phyloP scores from a whole-genome alignment of 805 yeast genomes.

The Kazachstania viticola region DNA sequence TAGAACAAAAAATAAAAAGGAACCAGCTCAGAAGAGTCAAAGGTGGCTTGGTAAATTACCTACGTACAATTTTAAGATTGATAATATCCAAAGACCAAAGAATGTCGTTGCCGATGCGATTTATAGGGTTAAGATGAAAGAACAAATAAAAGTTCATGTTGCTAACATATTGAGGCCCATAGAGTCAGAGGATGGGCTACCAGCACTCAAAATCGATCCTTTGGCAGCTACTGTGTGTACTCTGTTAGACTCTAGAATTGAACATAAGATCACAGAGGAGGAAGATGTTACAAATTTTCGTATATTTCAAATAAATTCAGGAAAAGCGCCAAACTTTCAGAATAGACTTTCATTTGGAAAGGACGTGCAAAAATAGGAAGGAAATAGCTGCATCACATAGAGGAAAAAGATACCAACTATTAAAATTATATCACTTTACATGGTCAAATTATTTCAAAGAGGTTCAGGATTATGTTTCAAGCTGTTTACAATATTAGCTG shows the following conservation, averaged over 20 bases:
- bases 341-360: conserved; percentile 7
- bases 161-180: background rate
- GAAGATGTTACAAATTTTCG: too few relatives aligned
- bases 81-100: conserved; percentile 5
- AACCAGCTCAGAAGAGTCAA: conserved; percentile 4
- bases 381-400: too few relatives aligned
- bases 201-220: conserved; percentile 1
- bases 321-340: too few relatives aligned
- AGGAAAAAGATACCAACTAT: conserved; percentile 2
- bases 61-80: conserved; percentile 6
- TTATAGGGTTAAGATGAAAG: conserved; percentile 5
- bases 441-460: conserved; percentile 3
- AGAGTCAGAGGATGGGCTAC: conserved; percentile 1
- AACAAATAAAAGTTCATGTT: too few relatives aligned
- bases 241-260: too few relatives aligned
- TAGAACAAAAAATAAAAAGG: conserved; percentile 4
- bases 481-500: conserved; percentile 5
- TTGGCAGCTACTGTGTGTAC: too few relatives aligned
- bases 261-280: too few relatives aligned
- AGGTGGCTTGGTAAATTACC: conserved; percentile 5
- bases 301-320: too few relatives aligned
- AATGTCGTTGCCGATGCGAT: conserved; percentile 10
- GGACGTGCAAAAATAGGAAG: too few relatives aligned
- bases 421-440: conserved; percentile 3
- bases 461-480: conserved; percentile 1